Base-by-base conservation (phyloP, 345 rosid genomes). In the Arabidopsis arenosa region DNA sequence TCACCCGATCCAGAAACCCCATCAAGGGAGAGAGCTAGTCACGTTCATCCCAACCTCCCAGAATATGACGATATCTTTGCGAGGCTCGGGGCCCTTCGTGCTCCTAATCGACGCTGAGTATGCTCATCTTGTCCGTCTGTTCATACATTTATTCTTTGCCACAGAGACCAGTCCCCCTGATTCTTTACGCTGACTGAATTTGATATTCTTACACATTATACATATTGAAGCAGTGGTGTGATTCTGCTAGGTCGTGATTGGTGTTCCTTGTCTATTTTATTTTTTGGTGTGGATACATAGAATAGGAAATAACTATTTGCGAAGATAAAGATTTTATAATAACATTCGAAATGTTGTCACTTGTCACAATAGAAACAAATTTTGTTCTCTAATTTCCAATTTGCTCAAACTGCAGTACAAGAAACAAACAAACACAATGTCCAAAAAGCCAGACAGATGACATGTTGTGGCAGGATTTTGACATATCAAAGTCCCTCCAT, bases 1-100 rank as follows among this genome's bases (percentile, higher is more conserved):
- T 58, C 73, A 60, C 77, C 78, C 0, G 77, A 78, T 67, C 73
- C 78, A 72, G 81, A 78, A 28, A 78, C 78, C 36, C 78, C 81
- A 9, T 72, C 77, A 43, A 78, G 30, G 52, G 80, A 77, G 54
- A 86, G 74, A 79, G 84, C 89, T 30, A 81, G 84, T 70, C 96
- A 90, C 70, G 88, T 92, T 69, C 98, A 94, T 73, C 98, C 98
- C 11, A 94, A 94, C 69, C 98, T 92, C 74, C 97, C 97, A 0
- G 98, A 94, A 40, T 87, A 72, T 44, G 97, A 94, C 9, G 54
- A 80, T 43, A 48, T 94, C 13, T 61, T 84, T 14, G 91, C 96
- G 23, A 83, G 75, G 57, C 75, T 92, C 2, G 85, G 85, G 67
- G 79, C 92, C 52, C 83, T 86, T 32, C 84, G 91, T 51, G 15